phyloP scores from a whole-genome alignment of 345 rosid species.

The Ceriops zippeliana region DNA sequence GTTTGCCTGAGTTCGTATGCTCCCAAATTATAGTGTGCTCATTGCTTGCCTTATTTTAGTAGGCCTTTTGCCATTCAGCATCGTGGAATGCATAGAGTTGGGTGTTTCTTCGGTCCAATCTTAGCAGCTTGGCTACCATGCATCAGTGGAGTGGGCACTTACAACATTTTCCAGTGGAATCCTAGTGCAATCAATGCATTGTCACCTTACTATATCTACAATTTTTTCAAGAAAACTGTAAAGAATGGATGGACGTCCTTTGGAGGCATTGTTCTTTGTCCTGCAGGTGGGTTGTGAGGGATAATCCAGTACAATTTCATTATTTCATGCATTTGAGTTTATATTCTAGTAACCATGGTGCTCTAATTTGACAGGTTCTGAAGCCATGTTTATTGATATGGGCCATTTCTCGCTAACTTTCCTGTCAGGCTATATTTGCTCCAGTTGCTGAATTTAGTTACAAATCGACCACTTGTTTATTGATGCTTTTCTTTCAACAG shows the following conservation, averaged over 20 bases:
- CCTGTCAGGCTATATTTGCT: not conserved
- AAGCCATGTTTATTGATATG: not conserved
- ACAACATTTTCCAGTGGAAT: slow-evolving; percentile 40
- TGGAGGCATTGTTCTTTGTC: slow-evolving; percentile 73
- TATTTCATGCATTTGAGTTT: not conserved
- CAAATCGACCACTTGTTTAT: not conserved
- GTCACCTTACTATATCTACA: slow-evolving; percentile 35
- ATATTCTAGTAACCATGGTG: not conserved
- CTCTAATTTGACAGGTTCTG: not conserved
- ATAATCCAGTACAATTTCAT: not conserved
- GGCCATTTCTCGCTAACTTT: not conserved
- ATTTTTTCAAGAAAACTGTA: slow-evolving; percentile 52
- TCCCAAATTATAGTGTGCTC: slow-evolving; percentile 20
- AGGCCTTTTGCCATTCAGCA: slow-evolving; percentile 43
- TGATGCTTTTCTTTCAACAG: not conserved
- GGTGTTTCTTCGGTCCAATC: slow-evolving; percentile 43
- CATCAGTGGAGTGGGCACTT: slow-evolving; percentile 35
- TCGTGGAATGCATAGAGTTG: slow-evolving; percentile 41
- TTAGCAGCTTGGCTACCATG: slow-evolving; percentile 36
- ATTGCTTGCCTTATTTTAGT: slow-evolving; percentile 37
- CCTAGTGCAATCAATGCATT: slow-evolving; percentile 30
- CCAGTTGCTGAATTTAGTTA: not conserved
- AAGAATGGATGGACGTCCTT: slow-evolving; percentile 72
- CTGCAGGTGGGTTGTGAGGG: slow-evolving; percentile 45
- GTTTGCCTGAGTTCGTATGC: not conserved